Base-by-base conservation (phyloP, 169 alveolate genomes). In the Cryptosporidium tyzzeri region DNA sequence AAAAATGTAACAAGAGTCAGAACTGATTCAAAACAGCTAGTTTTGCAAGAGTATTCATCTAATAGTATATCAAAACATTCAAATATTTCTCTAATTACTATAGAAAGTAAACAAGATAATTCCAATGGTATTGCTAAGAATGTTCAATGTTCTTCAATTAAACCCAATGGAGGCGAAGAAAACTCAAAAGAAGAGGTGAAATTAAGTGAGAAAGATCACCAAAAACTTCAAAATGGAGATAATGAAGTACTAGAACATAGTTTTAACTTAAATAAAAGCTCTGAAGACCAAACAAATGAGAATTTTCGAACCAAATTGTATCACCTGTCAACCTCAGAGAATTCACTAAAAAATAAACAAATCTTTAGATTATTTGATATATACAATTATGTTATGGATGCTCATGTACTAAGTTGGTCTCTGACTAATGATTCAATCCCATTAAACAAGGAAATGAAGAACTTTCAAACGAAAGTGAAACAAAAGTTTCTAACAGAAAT, bases 1-100 rank as follows among this genome's bases (percentile, higher is more conserved):
- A 80, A 80, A 45, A 58, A n/a, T 39, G 50, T 65, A 18, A 80
- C 89, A 44, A 58, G 75, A n/a, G 89, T 80, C 8, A 80, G 89
- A 80, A 80, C 89, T 10, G 89, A 80, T 37, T 62, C 80, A 18
- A 59, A 80, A 26, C 89, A 80, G 37, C 68, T 59, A 14, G 50
- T 70, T 61, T 29, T 80, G 41, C 73, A 44, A 29, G 89, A 80
- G 29, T 80, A 41, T 33, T 59, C 89, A 31, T 21, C 67, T 26
- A 55, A 23, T 23, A 26, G 67, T 12, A 48, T 48, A 14, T 48
- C 21, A 3, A 48, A 48, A 14, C 55, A 48, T 12, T 48, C 55
- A 3, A 48, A 48, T 16, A 48, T 48, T 55, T 55, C 37, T 55
- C 37, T 55, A 31, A 37, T 21, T n/a, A 18, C 8, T 10, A 29